Conservation (phyloP, 495 filamentous ascomycete genomes). For the Cladorrhinum samala region DNA sequence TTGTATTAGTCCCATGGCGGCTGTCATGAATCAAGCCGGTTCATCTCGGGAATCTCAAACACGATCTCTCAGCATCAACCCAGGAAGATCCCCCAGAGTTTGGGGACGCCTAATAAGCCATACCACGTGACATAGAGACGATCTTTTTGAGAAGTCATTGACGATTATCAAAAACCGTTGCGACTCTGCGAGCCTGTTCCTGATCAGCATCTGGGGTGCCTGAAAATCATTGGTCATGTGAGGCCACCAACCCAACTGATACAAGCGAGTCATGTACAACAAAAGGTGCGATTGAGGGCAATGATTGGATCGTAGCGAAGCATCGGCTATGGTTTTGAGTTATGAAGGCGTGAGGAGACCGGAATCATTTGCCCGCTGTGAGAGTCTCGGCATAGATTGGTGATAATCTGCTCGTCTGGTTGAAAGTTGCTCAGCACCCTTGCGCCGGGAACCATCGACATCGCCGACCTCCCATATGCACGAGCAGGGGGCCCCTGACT, state of each 20-base stretch:
- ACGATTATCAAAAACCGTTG: too few relatives aligned
- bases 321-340: neutral
- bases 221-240: conserved; percentile 7
- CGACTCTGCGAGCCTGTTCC: too few relatives aligned
- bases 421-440: conserved; percentile 9
- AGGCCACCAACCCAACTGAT: neutral
- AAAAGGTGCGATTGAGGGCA: too few relatives aligned
- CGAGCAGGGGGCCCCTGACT: conserved; percentile 6
- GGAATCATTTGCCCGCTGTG: neutral
- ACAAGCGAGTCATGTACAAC: neutral
- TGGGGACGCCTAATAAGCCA: neutral
- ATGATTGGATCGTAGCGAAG: neutral
- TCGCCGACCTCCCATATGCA: conserved; percentile 10
- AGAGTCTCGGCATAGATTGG: neutral
- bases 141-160: neutral
- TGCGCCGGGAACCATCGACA: neutral
- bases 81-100: conserved; percentile 7
- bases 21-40: too few relatives aligned
- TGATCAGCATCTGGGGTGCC: conserved; percentile 12
- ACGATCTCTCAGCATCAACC: neutral
- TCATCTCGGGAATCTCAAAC: conserved; percentile 8
- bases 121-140: conserved; percentile 7
- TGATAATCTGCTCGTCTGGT: neutral
- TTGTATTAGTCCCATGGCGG: too few relatives aligned
- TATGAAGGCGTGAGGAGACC: too few relatives aligned